These are phyloP conservation scores for Hypoxylon lenormandii DNA, from an alignment of 495 filamentous ascomycete genomes.

Conservation along the genomic window DNA sequence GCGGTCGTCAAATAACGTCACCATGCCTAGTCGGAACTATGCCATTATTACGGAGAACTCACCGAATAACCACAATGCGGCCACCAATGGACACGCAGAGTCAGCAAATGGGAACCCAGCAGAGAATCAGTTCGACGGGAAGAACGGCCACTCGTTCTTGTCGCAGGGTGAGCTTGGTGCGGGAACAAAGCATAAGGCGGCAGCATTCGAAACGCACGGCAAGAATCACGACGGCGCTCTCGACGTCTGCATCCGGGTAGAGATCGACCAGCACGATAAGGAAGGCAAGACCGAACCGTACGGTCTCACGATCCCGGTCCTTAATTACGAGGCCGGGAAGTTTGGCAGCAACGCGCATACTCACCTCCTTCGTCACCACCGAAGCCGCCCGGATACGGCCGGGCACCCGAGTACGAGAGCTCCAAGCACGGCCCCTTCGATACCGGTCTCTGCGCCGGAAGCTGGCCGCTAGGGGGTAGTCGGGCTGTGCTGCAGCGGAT, in stretches of 20 bases:
- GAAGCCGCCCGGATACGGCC: slow-evolving; percentile 46
- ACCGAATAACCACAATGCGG: slow-evolving; percentile 52
- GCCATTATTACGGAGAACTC: slow-evolving; percentile 81
- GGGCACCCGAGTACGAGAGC: slow-evolving; percentile 36
- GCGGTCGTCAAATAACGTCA: slow-evolving; percentile 76
- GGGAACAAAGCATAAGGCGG: slow-evolving; percentile 74
- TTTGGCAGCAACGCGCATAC: slow-evolving; percentile 43
- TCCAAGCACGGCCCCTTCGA: slow-evolving; percentile 40
- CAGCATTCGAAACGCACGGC: slow-evolving; percentile 64
- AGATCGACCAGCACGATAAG: slow-evolving; percentile 74
- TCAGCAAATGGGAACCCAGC: slow-evolving; percentile 5
- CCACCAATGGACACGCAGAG: slow-evolving; percentile 33
- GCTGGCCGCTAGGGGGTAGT: slow-evolving; percentile 25
- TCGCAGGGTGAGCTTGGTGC: slow-evolving; percentile 72
- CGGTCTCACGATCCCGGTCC: slow-evolving; percentile 70
- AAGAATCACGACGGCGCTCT: slow-evolving; percentile 69
- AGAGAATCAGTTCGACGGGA: slow-evolving; percentile 50
- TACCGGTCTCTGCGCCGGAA: slow-evolving; percentile 45
- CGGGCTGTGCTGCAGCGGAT: background rate
- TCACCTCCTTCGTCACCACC: slow-evolving; percentile 44
- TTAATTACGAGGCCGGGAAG: slow-evolving; percentile 56
- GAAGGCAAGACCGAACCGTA: slow-evolving; percentile 74
- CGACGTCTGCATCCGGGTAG: slow-evolving; percentile 75
- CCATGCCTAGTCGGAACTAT: slow-evolving; percentile 92
- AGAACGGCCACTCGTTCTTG: slow-evolving; percentile 74